These are phyloP conservation scores for Collybia nuda DNA, from an alignment of 768 basidiomycete species.

Conservation along the genomic window DNA sequence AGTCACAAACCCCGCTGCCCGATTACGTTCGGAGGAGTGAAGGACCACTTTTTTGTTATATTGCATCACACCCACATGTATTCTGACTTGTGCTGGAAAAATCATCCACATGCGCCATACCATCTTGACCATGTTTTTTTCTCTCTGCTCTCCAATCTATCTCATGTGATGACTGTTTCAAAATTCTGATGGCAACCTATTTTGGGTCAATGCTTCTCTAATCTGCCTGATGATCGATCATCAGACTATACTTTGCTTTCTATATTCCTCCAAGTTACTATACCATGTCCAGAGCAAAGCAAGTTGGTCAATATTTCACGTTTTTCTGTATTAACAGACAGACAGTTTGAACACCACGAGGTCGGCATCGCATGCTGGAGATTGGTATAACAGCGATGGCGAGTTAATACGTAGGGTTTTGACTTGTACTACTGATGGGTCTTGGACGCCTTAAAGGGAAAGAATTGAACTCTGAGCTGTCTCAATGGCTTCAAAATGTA, in stretches of 20 bases:
- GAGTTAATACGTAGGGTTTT: constrained; percentile 8
- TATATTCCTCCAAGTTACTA: constrained; percentile 11
- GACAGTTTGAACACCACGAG: constrained; percentile 27
- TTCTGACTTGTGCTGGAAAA: constrained; percentile 48
- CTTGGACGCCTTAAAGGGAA: constrained; percentile 35
- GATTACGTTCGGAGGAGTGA: constrained; percentile 93
- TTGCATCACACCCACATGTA: constrained; percentile 47
- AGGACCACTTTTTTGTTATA: constrained; percentile 36
- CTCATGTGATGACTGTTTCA: background rate
- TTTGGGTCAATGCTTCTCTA: background rate
- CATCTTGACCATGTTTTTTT: background rate
- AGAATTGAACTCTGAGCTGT: constrained; percentile 61
- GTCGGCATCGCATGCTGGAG: constrained; percentile 80
- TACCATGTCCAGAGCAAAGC: constrained; percentile 9
- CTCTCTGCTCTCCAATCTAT: constrained; percentile 6
- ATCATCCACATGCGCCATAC: constrained; percentile 43
- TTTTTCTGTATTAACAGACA: background rate
- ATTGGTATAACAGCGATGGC: constrained; percentile 86
- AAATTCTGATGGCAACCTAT: background rate
- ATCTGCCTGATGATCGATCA: too few relatives aligned
- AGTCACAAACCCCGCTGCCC: constrained; percentile 90
- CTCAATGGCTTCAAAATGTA: constrained; percentile 62
- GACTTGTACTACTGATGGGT: too few relatives aligned
- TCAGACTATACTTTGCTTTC: background rate
- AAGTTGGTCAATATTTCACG: constrained; percentile 5